phyloP scores from a whole-genome alignment of 768 basidiomycete genomes.

The Podaxis pistillaris region DNA sequence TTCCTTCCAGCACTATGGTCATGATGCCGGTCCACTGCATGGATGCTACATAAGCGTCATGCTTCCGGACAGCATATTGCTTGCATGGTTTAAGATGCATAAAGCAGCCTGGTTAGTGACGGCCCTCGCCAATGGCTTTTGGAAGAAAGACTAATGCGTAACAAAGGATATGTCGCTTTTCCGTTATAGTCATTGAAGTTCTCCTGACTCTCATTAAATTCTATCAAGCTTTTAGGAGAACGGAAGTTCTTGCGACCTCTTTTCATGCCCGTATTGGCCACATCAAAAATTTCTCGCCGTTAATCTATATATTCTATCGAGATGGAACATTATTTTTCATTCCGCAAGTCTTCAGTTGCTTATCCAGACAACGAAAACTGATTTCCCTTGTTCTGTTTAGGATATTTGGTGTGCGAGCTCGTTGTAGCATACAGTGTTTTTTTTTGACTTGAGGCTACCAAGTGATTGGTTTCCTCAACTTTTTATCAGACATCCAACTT shows the following conservation, averaged over 20 bases:
- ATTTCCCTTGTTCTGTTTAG: not conserved
- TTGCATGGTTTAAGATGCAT: not conserved
- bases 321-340: slow-evolving; percentile 4
- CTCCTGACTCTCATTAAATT: not conserved
- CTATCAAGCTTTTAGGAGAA: not conserved
- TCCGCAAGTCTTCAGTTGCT: not conserved
- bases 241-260: not conserved
- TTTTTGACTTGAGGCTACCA: not conserved
- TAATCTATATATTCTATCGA: not conserved
- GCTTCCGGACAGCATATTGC: not conserved
- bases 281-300: not conserved
- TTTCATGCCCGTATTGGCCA: not conserved
- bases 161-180: not conserved
- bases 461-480: not conserved
- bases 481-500: not conserved
- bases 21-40: not conserved
- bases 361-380: too few relatives aligned
- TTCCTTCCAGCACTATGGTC: not conserved
- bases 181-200: not conserved
- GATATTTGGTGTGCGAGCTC: not conserved
- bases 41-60: not conserved
- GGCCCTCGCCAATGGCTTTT: not conserved
- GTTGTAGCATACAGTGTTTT: not conserved
- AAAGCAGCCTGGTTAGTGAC: not conserved
- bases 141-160: not conserved